Evolutionary conservation across 768 basidiomycete genomes (phyloP), one percentile per base, ranked within the genome.

Genomic region (Candolleomyces eurysporus): DNA sequence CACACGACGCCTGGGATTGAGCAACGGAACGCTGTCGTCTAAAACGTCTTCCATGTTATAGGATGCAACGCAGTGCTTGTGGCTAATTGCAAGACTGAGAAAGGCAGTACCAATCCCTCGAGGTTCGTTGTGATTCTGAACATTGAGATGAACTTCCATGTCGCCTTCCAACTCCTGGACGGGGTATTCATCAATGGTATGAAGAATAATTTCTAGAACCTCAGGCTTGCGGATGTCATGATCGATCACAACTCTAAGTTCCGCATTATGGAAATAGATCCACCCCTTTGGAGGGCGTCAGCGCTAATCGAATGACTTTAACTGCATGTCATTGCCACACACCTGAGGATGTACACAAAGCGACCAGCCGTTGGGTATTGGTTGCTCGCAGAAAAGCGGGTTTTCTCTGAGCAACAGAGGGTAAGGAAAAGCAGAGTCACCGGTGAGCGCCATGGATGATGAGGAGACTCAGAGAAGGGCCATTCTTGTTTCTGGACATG

Each of bases 221-320:
- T 70, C 66, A 8, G 74, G 76, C n/a, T 70, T 61, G 11, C 82
- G 78, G 31, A 84, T 73, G 62, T 86, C 83, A 57, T 83, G 81
- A 63, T 83, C 82, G 30, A 80, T 78, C 30, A 83, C 75, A 17
- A 80, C 68, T 56, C 74, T 75, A n/a, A 74, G 64, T 9, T 64
- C 59, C 5, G 72, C 64, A 63, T 81, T 79, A 61, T 71, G 69
- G 68, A 83, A 85, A 66, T 86, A 85, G 13, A 84, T 66, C 75
- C 78, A 84, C 26, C 84, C 83, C 74, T 81, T 68, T 21, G 71
- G 72, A 50, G 14, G 17, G 14, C 48, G 4, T 36, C 8, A 36
- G 36, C 36, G 14, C 59, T 31, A 55, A 43, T 55, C 54, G 36
- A 39, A 40, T 60, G 51, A 32, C n/a, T 13, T 39, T 10, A 36